Base-by-base conservation (phyloP, 1,284 basidiomycete genomes). In the Prillingera fragicola region DNA sequence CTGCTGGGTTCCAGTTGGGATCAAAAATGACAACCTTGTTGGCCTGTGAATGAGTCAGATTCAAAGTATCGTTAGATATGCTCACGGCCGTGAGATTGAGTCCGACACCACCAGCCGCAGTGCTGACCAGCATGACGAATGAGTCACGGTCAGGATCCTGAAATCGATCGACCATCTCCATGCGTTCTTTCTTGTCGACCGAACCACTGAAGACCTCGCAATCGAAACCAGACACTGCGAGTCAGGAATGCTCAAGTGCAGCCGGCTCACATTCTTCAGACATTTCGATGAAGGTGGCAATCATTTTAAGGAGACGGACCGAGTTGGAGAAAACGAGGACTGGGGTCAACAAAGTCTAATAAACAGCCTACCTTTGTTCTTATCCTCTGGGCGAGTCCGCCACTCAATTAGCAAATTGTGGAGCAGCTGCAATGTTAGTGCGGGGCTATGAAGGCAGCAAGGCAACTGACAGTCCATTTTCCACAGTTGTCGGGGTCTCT, bases 1-100 rank as follows among this genome's bases (percentile, higher is more conserved):
- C 65, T 2, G 70, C 70, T 2, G 70, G 70, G 38, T 72, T 72
- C 69, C 70, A 72, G 27, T 53, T 58, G 1, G 69, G 69, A 41
- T 72, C 70, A 32, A 75, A 74, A 41, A 75, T 74, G 41, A 75
- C 71, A 4, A 75, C 73, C 39, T 71, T 70, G 56, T 73, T 74
- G 22, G 72, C 63, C 63, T 70, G 25, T 1, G 10, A 9, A 15
- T 6, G 18, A 5, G 26, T 46, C 19, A 45, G 44, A 23, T 5
- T 0, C n/a, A 19, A 17, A 4, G n/a, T 13, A 9, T 7, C 19
- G 13, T 38, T 15, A 19, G 8, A 8, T 12, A 14, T 4, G 56
- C 65, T 25, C 22, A 68, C 69, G 3, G 70, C 67, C 4, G 68
- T 67, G 28, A 71, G 42, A 26, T 70, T 68, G 19, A 70, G 51